A percentile compares a stretch with the other conserved stretches of the same genome.
Evolutionary conservation across 148 eudicot species (phyloP).

Genomic region (Persicaria maculosa): DNA sequence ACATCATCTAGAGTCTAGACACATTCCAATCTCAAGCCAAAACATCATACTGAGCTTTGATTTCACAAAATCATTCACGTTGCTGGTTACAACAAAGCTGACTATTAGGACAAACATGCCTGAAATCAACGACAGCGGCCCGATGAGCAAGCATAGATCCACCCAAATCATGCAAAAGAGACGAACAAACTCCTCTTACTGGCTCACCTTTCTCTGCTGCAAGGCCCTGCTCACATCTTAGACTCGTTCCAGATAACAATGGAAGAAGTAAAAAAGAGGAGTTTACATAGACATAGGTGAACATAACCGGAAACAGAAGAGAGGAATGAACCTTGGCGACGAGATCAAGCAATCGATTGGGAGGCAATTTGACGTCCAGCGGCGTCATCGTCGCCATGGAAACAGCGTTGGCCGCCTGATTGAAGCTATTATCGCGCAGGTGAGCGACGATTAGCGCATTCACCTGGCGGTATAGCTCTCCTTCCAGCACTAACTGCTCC

Average conservation of each 20-base stretch:
- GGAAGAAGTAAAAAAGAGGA: background rate
- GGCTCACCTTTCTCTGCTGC: constrained; percentile 89
- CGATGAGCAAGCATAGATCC: no score
- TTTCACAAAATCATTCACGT: background rate
- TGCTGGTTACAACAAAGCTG: no score
- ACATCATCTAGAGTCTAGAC: background rate
- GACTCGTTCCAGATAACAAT: constrained; percentile 10
- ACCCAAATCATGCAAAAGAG: no score
- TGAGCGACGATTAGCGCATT: constrained; percentile 68
- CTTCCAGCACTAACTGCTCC: constrained; percentile 67
- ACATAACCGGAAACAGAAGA: background rate
- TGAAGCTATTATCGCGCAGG: constrained; percentile 70
- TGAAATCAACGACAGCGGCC: no score
- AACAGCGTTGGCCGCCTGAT: constrained; percentile 82
- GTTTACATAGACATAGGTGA: background rate
- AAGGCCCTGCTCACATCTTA: constrained; percentile 73
- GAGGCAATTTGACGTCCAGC: constrained; percentile 59
- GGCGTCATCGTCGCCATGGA: constrained; percentile 92
- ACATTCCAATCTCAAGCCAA: background rate
- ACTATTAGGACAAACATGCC: no score
- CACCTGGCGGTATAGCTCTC: constrained; percentile 59
- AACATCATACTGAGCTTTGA: background rate
- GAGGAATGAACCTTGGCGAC: constrained; percentile 62
- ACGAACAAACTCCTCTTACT: constrained; percentile 8
- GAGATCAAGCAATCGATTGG: constrained; percentile 71